These are phyloP conservation scores for Tolypocladium amazonense DNA, from an alignment of 2,329 filamentous ascomycete species.

Conservation along the genomic window DNA sequence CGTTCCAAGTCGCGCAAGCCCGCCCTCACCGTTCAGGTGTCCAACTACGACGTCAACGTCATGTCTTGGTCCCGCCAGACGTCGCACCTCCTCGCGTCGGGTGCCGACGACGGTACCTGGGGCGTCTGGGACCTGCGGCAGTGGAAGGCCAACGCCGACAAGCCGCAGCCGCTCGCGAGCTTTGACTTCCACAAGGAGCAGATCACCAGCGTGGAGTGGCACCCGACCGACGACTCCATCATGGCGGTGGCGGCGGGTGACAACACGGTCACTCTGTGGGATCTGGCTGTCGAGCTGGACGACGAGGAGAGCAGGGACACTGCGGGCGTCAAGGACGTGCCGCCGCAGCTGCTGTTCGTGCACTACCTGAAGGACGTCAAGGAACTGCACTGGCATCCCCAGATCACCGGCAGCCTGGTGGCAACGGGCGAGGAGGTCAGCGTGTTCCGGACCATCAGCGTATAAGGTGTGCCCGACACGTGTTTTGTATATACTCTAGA, in stretches of 20 bases:
- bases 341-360: conserved; percentile 89
- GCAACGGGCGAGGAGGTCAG: conserved; percentile 87
- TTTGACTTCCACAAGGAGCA: conserved; percentile 96
- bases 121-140: conserved; percentile 92
- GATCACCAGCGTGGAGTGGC: conserved; percentile 94
- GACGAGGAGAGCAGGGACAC: conserved; percentile 93
- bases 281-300: conserved; percentile 90
- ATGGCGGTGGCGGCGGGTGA: conserved; percentile 86
- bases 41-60: conserved; percentile 83
- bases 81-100: conserved; percentile 79
- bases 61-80: conserved; percentile 91
- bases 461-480: conserved; percentile 31
- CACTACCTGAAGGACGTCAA: conserved; percentile 94
- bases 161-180: conserved; percentile 74
- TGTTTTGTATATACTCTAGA: conserved; percentile 3
- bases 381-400: conserved; percentile 94
- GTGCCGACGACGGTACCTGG: conserved; percentile 89
- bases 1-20: conserved; percentile 80
- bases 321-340: conserved; percentile 78
- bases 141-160: conserved; percentile 61
- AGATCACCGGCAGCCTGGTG: conserved; percentile 83
- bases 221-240: conserved; percentile 93
- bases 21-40: conserved; percentile 80
- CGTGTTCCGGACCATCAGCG: conserved; percentile 75
- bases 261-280: conserved; percentile 92